These are phyloP conservation scores for Yamadazyma sp. DNA, from an alignment of 805 yeast genomes.

Conservation along the genomic window DNA sequence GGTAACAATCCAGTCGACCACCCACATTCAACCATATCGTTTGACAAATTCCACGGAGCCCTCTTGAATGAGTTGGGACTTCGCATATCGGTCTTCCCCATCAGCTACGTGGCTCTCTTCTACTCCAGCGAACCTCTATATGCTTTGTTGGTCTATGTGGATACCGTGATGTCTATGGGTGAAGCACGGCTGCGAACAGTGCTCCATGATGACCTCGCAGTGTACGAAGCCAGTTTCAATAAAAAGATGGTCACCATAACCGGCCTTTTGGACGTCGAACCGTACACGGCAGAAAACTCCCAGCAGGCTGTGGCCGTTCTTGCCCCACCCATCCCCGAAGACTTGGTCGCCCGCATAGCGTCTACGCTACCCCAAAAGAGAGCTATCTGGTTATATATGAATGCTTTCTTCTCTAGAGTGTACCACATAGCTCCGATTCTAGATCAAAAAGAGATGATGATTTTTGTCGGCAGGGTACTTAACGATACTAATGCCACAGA, in stretches of 20 bases:
- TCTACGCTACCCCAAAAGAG: conserved; percentile 51
- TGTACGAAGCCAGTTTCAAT: conserved; percentile 3
- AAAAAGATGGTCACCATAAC: background rate
- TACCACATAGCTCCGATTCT: conserved; percentile 65
- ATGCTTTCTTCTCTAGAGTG: conserved; percentile 55
- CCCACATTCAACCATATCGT: background rate
- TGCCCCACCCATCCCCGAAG: background rate
- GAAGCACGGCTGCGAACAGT: background rate
- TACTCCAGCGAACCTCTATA: background rate
- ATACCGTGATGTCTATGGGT: conserved; percentile 1
- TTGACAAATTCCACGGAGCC: background rate
- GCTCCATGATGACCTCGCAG: background rate
- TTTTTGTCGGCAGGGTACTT: conserved; percentile 42
- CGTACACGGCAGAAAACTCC: background rate
- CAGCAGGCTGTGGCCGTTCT: background rate
- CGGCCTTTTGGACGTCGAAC: conserved; percentile 1
- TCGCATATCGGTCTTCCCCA: conserved; percentile 1
- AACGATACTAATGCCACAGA: conserved; percentile 32
- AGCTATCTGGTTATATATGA: conserved; percentile 54
- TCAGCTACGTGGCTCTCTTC: background rate
- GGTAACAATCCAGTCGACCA: background rate
- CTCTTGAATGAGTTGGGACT: background rate
- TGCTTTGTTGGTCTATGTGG: conserved; percentile 2
- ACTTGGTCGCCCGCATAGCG: conserved; percentile 10
- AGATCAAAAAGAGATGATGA: conserved; percentile 55